Percentiles rank a stretch among this genome's conserved stretches.
Evolutionary conservation across 192 early-diverging fungal genomes (phyloP).

Genomic region (Lunasporangiospora selenospora): DNA sequence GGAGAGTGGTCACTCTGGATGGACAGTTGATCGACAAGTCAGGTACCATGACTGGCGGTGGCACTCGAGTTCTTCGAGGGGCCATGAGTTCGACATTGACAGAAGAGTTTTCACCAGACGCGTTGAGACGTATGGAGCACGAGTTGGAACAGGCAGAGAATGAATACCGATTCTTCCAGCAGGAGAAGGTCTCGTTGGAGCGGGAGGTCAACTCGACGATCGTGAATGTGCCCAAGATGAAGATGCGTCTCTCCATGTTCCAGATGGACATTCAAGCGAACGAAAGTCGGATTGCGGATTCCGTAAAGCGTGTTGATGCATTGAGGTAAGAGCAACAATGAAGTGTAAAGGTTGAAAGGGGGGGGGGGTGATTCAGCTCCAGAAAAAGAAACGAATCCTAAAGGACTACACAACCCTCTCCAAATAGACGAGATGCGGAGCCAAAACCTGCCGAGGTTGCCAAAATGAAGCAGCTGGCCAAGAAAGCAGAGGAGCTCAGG

Average conservation of each 20-base stretch:
- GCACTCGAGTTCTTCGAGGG: slow-evolving; percentile 73
- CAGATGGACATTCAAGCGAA: slow-evolving; percentile 77
- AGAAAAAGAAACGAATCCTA: not conserved
- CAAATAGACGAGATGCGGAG: slow-evolving; percentile 50
- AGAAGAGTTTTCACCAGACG: slow-evolving; percentile 60
- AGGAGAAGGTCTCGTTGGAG: slow-evolving; percentile 49
- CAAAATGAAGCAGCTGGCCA: slow-evolving; percentile 59
- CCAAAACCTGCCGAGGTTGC: slow-evolving; percentile 60
- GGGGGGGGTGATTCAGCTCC: not conserved
- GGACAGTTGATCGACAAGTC: slow-evolving; percentile 91
- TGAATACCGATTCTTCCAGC: slow-evolving; percentile 56
- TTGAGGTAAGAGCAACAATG: slow-evolving; percentile 52
- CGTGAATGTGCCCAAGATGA: slow-evolving; percentile 59
- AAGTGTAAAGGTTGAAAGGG: not conserved
- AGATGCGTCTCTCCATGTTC: slow-evolving; percentile 69
- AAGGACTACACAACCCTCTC: not conserved
- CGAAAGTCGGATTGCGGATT: slow-evolving; percentile 71
- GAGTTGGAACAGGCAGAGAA: slow-evolving; percentile 66
- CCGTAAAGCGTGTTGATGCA: slow-evolving; percentile 65
- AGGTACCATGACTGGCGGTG: slow-evolving; percentile 96
- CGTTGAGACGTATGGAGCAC: slow-evolving; percentile 62
- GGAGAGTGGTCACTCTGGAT: slow-evolving; percentile 93
- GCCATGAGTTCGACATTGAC: slow-evolving; percentile 88
- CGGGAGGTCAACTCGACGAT: slow-evolving; percentile 57
- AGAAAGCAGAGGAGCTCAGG: slow-evolving; percentile 54